Conservation (phyloP, 176 grass and related monocot species). For the Pontederia paniculata region DNA sequence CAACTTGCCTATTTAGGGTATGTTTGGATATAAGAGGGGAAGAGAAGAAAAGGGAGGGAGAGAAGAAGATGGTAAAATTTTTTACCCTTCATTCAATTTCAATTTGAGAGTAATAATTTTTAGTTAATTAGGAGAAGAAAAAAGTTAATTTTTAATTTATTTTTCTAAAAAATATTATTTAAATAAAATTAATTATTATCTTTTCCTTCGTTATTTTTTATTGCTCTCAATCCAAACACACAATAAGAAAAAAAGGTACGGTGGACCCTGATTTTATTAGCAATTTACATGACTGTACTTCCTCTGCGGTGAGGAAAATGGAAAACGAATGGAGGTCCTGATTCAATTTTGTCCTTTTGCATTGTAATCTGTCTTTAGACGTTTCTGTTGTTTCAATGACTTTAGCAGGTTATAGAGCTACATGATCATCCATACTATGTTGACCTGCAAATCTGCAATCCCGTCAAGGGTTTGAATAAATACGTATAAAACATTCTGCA, state of each 20-base stretch:
- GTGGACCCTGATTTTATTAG: conserved; percentile 76
- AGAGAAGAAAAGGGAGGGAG: no score
- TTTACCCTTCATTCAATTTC: no score
- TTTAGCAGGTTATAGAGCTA: conserved; percentile 67
- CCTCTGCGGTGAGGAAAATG: conserved; percentile 80
- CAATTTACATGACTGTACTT: conserved; percentile 56
- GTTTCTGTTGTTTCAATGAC: conserved; percentile 5
- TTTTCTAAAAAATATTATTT: no score
- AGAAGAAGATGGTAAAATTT: no score
- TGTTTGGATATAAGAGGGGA: no score
- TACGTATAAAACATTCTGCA: conserved; percentile 66
- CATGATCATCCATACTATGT: conserved; percentile 69
- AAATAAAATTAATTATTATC: no score
- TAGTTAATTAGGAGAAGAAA: no score
- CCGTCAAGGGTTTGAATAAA: conserved; percentile 93
- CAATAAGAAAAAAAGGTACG: conserved; percentile 31
- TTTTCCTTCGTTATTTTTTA: no score
- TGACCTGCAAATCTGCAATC: conserved; percentile 88
- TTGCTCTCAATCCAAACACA: no score
- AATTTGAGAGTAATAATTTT: no score
- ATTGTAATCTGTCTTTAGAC: neutral
- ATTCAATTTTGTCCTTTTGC: conserved; percentile 11
- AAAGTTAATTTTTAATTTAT: no score
- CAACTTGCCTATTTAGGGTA: neutral
- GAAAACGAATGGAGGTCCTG: conserved; percentile 98